These are phyloP conservation scores for Plasmodium blacklocki DNA, from an alignment of 169 alveolate genomes.

Conservation along the genomic window DNA sequence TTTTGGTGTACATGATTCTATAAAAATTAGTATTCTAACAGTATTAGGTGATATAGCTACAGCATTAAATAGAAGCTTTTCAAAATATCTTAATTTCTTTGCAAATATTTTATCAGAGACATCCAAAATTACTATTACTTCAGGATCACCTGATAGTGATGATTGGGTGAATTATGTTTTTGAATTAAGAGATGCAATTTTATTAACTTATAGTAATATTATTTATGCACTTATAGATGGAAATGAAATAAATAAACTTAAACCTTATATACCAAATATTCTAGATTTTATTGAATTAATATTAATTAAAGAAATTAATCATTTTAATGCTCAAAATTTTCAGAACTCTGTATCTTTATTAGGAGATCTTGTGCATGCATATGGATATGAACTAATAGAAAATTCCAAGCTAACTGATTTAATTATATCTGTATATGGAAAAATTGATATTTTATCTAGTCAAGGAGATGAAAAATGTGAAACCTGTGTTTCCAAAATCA, in stretches of 20 bases:
- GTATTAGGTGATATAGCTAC: conserved; percentile 93
- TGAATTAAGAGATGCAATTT: conserved; percentile 91
- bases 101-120: conserved; percentile 90
- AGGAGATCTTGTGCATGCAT: conserved; percentile 75
- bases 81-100: conserved; percentile 84
- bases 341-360: conserved; percentile 73
- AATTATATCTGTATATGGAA: conserved; percentile 75
- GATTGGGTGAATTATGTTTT: conserved; percentile 93
- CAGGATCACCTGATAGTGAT: conserved; percentile 92
- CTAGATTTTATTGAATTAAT: conserved; percentile 88
- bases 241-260: conserved; percentile 82
- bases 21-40: conserved; percentile 89
- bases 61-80: conserved; percentile 88
- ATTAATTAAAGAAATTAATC: conserved; percentile 77
- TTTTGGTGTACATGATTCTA: conserved; percentile 87
- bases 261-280: conserved; percentile 87
- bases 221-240: conserved; percentile 92
- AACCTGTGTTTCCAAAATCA: conserved; percentile 70
- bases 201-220: conserved; percentile 91
- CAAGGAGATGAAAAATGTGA: conserved; percentile 78
- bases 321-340: conserved; percentile 72
- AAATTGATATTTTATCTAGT: conserved; percentile 71
- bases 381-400: conserved; percentile 73
- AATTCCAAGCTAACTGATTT: conserved; percentile 71
- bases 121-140: conserved; percentile 88